These are phyloP conservation scores for Globisporangium rhizosaccharum DNA, from an alignment of 352 stramenopile genomes.

Conservation along the genomic window DNA sequence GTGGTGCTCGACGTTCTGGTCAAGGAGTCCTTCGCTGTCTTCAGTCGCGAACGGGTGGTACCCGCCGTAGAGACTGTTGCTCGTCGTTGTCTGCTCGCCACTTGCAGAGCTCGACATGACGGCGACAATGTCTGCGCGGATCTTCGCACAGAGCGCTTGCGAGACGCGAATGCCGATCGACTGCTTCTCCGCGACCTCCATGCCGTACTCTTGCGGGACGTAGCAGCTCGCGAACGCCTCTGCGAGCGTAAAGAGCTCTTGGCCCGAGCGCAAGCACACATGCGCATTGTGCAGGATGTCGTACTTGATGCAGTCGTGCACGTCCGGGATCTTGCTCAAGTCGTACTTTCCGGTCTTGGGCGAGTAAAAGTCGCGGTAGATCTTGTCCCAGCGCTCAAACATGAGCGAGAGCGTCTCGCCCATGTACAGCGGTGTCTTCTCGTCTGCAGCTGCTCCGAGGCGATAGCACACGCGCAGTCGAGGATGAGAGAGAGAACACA, in stretches of 20 bases:
- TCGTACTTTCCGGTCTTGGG: slow-evolving; percentile 88
- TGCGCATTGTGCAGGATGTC: slow-evolving; percentile 97
- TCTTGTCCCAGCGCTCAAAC: slow-evolving; percentile 92
- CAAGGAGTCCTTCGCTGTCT: slow-evolving; percentile 23
- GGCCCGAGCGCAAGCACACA: slow-evolving; percentile 80
- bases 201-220: slow-evolving; percentile 96
- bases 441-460: slow-evolving; percentile 67
- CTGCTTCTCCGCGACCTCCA: slow-evolving; percentile 90
- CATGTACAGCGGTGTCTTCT: slow-evolving; percentile 90
- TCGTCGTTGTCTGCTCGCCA: slow-evolving; percentile 23
- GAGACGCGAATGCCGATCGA: slow-evolving; percentile 96
- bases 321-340: slow-evolving; percentile 95
- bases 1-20: slow-evolving; percentile 78
- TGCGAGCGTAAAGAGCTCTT: slow-evolving; percentile 92
- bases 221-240: slow-evolving; percentile 96
- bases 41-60: slow-evolving; percentile 22
- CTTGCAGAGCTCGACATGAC: slow-evolving; percentile 61
- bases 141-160: slow-evolving; percentile 96
- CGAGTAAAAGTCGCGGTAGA: slow-evolving; percentile 95
- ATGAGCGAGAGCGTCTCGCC: slow-evolving; percentile 94
- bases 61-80: slow-evolving; percentile 29
- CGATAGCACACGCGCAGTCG: no score
- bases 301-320: slow-evolving; percentile 98
- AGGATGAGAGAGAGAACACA: background rate
- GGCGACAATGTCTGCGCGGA: slow-evolving; percentile 89